Percentiles rank a stretch among this genome's conserved stretches.
Evolutionary conservation across 495 filamentous ascomycete species (phyloP).

Genomic region (Lophiotrema nucula): DNA sequence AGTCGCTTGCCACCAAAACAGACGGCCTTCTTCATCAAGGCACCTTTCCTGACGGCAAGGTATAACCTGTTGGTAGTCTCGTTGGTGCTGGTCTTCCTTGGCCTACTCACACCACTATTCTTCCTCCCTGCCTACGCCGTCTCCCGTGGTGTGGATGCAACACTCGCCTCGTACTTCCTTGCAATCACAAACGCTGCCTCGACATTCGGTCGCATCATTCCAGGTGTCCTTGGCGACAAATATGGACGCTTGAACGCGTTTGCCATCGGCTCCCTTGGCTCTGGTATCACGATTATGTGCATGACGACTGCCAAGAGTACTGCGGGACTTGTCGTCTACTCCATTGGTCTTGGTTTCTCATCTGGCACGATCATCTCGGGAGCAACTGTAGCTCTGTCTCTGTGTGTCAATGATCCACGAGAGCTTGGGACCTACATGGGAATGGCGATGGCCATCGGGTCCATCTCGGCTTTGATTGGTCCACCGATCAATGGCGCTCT

Average conservation of each 20-base stretch:
- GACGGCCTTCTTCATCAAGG: slow-evolving; percentile 26
- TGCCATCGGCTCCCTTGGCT: slow-evolving; percentile 29
- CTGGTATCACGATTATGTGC: slow-evolving; percentile 48
- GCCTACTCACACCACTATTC: slow-evolving; percentile 58
- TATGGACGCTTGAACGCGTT: slow-evolving; percentile 55
- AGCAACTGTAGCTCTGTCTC: slow-evolving; percentile 45
- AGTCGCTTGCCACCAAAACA: slow-evolving; percentile 26
- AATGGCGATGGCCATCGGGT: slow-evolving; percentile 50
- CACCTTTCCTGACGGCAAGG: slow-evolving; percentile 22
- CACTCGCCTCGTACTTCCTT: slow-evolving; percentile 42
- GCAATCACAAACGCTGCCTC: slow-evolving; percentile 43
- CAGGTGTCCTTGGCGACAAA: slow-evolving; percentile 54
- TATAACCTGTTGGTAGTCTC: slow-evolving; percentile 43
- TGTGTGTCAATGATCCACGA: slow-evolving; percentile 40
- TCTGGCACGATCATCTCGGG: slow-evolving; percentile 52
- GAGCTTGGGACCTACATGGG: slow-evolving; percentile 57
- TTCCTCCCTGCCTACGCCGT: slow-evolving; percentile 57
- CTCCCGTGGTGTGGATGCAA: slow-evolving; percentile 46
- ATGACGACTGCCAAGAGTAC: slow-evolving; percentile 41
- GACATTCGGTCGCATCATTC: slow-evolving; percentile 57
- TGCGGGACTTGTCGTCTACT: slow-evolving; percentile 45
- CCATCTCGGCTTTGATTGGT: slow-evolving; percentile 50
- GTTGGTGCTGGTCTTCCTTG: slow-evolving; percentile 50
- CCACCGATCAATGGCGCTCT: slow-evolving; percentile 55
- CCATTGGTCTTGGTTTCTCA: slow-evolving; percentile 41